Conservation (phyloP, 805 yeast species). For the Torulaspora delbrueckii region DNA sequence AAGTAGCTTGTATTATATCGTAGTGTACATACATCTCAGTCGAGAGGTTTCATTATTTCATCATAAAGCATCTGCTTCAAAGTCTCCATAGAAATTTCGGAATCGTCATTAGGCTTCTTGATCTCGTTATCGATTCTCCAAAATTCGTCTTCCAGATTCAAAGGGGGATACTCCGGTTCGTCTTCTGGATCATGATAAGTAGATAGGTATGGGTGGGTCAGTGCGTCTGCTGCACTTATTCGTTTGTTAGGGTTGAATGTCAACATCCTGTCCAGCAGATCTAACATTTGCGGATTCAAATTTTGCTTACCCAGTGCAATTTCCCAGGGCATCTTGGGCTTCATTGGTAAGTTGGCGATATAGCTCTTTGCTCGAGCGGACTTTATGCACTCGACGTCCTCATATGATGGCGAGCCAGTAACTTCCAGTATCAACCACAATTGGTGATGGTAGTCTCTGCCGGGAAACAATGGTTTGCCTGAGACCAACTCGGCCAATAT, state of each 20-base stretch:
- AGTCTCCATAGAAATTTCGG: constrained; percentile 67
- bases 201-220: constrained; percentile 65
- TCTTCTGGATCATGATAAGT: constrained; percentile 68
- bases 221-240: constrained; percentile 68
- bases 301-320: constrained; percentile 24
- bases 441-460: constrained; percentile 68
- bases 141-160: constrained; percentile 36
- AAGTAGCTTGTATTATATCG: not conserved
- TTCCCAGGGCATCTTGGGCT: constrained; percentile 48
- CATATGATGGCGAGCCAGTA: constrained; percentile 68
- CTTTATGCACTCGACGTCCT: constrained; percentile 68
- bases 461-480: constrained; percentile 66
- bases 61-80: constrained; percentile 72
- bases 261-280: constrained; percentile 61
- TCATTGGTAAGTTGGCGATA: constrained; percentile 60
- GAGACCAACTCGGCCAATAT: constrained; percentile 64
- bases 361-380: constrained; percentile 74
- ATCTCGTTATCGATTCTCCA: constrained; percentile 41
- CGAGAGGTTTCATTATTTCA: constrained; percentile 60
- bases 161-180: constrained; percentile 49
- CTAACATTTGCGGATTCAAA: constrained; percentile 47
- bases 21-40: constrained; percentile 8
- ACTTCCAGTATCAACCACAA: constrained; percentile 59
- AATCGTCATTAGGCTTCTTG: constrained; percentile 44
- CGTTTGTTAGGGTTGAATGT: constrained; percentile 72